Evolutionary conservation across 495 filamentous ascomycete species (phyloP), one percentile per base, ranked within the genome.

Genomic region (Daldinia loculata): DNA sequence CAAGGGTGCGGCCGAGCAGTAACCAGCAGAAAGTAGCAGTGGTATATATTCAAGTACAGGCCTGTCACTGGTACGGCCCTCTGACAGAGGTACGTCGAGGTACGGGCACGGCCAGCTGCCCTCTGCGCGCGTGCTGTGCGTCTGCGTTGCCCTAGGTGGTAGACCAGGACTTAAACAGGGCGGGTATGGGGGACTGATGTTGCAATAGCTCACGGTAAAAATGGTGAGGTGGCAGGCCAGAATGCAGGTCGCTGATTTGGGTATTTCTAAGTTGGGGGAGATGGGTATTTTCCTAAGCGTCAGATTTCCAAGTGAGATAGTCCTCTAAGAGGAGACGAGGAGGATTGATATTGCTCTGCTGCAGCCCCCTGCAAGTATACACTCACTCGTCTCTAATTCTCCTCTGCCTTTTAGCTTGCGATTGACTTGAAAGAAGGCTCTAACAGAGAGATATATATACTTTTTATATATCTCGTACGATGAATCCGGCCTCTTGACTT

Each of bases 201-300:
- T 77, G 74, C 75, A 77, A 76, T 74, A 77, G 75, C 75, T 76
- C 75, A 75, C 71, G 73, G 71, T 74, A 74, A 74, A 70, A 74
- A 71, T 67, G 74, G 69, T 76, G 75, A 77, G 75, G 75, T 77
- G 75, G 73, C 75, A 77, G 75, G 71, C 68, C 58, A 48, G 64
- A 59, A 77, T 77, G 75, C 75, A 77, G 63, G 75, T 77, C 67
- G 75, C 73, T 77, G 66, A 69, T 77, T 77, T 72, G 75, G 75
- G 75, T 75, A 77, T 74, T 63, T 67, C 70, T 74, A 69, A 74
- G 69, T 77, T 77, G 74, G 75, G 74, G 75, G 75, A 67, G 38
- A 67, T 68, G 64, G 55, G 36, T 65, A 64, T 74, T 63, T 50
- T 50, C 70, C 74, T 64, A 69, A 63, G 75, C 62, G 73, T 77